Percentiles rank a stretch among this genome's conserved stretches.
These are phyloP conservation scores for Heliosperma pusillum DNA, from an alignment of 148 eudicot species.

Conservation along the genomic window DNA sequence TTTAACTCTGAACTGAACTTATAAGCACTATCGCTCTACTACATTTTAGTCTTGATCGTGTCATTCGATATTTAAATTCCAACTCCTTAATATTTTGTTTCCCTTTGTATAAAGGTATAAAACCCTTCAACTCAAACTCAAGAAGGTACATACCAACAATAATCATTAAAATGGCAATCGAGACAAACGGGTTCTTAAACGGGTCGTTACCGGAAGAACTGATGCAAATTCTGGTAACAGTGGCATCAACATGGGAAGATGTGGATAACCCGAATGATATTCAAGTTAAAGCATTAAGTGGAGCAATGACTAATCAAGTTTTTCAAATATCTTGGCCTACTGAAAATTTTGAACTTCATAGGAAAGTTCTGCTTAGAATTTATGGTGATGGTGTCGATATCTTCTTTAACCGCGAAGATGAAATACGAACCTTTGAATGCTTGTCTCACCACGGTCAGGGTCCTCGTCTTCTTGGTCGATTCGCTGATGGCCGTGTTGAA, in stretches of 20 bases:
- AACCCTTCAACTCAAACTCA: not conserved
- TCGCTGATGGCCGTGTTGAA: slow-evolving; percentile 74
- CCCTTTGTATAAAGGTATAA: slow-evolving; percentile 23
- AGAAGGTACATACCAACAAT: not conserved
- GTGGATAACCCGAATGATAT: slow-evolving; percentile 40
- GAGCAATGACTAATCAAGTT: slow-evolving; percentile 94
- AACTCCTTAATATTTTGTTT: slow-evolving; percentile 19
- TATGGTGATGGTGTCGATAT: slow-evolving; percentile 88
- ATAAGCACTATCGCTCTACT: too few relatives aligned
- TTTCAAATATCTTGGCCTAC: slow-evolving; percentile 67
- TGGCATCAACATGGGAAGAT: slow-evolving; percentile 78
- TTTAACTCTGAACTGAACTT: too few relatives aligned
- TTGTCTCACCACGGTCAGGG: slow-evolving; percentile 72
- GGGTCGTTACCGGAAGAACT: slow-evolving; percentile 61
- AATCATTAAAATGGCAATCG: slow-evolving; percentile 47
- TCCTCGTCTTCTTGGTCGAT: slow-evolving; percentile 69
- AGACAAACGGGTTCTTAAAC: slow-evolving; percentile 47
- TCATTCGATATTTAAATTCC: slow-evolving; percentile 18
- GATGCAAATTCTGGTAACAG: slow-evolving; percentile 45
- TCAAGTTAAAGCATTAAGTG: slow-evolving; percentile 60
- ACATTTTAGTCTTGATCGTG: too few relatives aligned
- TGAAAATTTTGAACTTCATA: slow-evolving; percentile 25
- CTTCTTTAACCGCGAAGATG: slow-evolving; percentile 80
- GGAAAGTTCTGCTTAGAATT: slow-evolving; percentile 64
- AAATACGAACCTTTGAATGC: slow-evolving; percentile 67